phyloP scores from a whole-genome alignment of 1,139 yeast species.

The Pneumocystis wakefieldiae region DNA sequence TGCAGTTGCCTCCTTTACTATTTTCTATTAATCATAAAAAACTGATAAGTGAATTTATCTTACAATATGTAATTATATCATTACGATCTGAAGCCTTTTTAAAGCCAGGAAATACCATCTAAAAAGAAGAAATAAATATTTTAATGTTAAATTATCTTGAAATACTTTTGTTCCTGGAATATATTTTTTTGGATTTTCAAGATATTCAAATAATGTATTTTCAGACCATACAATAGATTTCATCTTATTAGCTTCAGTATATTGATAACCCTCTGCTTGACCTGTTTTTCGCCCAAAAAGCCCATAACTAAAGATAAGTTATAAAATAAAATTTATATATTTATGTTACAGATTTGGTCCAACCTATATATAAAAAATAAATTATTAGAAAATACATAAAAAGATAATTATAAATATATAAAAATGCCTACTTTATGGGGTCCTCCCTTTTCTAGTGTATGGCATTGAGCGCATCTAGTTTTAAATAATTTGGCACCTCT shows the following conservation, averaged over 20 bases:
- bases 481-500: slow-evolving; percentile 97
- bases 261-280: slow-evolving; percentile 79
- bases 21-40: neutral
- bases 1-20: neutral
- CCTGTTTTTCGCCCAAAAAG: slow-evolving; percentile 38
- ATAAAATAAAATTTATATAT: slow-evolving; percentile 37
- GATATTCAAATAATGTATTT: slow-evolving; percentile 76
- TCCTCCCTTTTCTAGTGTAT: slow-evolving; percentile 90
- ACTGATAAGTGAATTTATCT: neutral
- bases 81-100: slow-evolving; percentile 98
- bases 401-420: slow-evolving; percentile 28
- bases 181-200: slow-evolving; percentile 97
- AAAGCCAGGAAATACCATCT: slow-evolving; percentile 98
- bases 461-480: slow-evolving; percentile 98
- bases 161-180: slow-evolving; percentile 86
- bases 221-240: slow-evolving; percentile 55
- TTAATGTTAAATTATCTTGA: neutral
- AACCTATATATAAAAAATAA: neutral
- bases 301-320: neutral
- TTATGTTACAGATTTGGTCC: slow-evolving; percentile 44
- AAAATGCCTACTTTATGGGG: slow-evolving; percentile 99
- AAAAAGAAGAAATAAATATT: neutral
- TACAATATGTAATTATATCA: slow-evolving; percentile 70
- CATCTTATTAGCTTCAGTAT: slow-evolving; percentile 96
- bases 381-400: neutral